Base-by-base conservation (phyloP, 1,139 yeast species). In the Lodderomyces parapsilosis region DNA sequence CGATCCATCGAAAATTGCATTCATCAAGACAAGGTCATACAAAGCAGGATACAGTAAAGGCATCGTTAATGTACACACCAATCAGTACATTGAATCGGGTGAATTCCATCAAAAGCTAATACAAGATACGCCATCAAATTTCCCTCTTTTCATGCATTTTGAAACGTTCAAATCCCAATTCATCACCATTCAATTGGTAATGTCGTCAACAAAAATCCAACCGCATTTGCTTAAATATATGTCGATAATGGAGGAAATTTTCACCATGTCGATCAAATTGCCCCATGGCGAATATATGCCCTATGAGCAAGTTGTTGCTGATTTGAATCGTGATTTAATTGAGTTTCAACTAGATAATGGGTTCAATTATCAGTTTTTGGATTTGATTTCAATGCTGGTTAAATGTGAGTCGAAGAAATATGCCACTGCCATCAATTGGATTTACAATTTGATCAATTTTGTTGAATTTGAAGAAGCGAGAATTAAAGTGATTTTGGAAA, bases 81-180 rank as follows among this genome's bases (percentile, higher is more conserved):
- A 48, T 39, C 36, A 45, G 5, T 57, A 60, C 36, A 41, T 58
- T 27, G 46, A 44, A 6, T 48, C 57, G 38, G 65, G 61, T 40
- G 46, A 47, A 1, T 55, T 79, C 33, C 56, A 61, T 42, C 51
- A 67, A 37, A 56, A 63, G 38, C 59, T 64, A 48, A 41, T 40
- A 53, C 50, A 54, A 1, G 80, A 76, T 49, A 57, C 73, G 1
- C 83, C 84, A 7, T 15, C 40, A 9, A 66, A 74, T 31, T 76
- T 84, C 51, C 91, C 95, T 6, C 62, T 90, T 33, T 83, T 81
- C 50, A 62, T 90, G 43, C 95, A 90, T 57, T 77, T 86, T 54
- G 97, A 93, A 62, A 80, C 84, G 49, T 86, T 80, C 59, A 77
- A 81, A 43, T 87, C 97, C 1, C 83, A 86, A 56, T 93, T 93